Evolutionary conservation across 2,329 filamentous ascomycete species (phyloP).

Genomic region (Ascochyta lentis): DNA sequence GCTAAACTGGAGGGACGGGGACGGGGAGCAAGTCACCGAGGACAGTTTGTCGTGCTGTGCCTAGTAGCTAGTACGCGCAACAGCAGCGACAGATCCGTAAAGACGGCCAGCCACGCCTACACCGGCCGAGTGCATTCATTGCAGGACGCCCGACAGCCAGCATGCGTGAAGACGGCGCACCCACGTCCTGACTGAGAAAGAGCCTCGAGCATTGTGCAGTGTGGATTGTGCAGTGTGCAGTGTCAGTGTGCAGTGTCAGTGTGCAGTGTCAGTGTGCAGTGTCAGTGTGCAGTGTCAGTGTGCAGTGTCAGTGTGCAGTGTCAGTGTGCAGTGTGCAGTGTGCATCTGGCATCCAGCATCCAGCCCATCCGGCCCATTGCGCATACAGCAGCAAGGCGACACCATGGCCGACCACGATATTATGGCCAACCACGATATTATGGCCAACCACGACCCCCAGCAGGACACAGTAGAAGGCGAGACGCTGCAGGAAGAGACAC

Average conservation of each 20-base stretch:
- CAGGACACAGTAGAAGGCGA: not conserved
- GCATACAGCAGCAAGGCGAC: slow-evolving; percentile 8
- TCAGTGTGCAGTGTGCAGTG: too few relatives aligned
- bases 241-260: too few relatives aligned
- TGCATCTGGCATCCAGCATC: slow-evolving; percentile 23
- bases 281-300: too few relatives aligned
- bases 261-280: too few relatives aligned
- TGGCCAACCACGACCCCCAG: slow-evolving; percentile 15
- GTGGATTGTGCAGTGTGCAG: too few relatives aligned
- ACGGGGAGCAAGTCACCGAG: not conserved
- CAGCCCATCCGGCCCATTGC: slow-evolving; percentile 19
- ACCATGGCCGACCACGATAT: slow-evolving; percentile 39
- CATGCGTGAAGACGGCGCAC: not conserved
- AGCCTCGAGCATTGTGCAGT: too few relatives aligned
- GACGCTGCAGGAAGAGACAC: not conserved
- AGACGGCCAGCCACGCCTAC: too few relatives aligned
- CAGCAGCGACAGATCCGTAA: not conserved
- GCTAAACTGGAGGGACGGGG: too few relatives aligned
- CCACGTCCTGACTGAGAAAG: slow-evolving; percentile 9
- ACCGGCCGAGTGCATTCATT: too few relatives aligned
- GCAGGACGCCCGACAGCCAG: not conserved
- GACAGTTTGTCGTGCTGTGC: slow-evolving; percentile 9
- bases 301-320: too few relatives aligned
- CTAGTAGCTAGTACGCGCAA: not conserved
- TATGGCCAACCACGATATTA: too few relatives aligned